Base-by-base conservation (phyloP, 2,329 filamentous ascomycete species). In the Talaromyces sp. region DNA sequence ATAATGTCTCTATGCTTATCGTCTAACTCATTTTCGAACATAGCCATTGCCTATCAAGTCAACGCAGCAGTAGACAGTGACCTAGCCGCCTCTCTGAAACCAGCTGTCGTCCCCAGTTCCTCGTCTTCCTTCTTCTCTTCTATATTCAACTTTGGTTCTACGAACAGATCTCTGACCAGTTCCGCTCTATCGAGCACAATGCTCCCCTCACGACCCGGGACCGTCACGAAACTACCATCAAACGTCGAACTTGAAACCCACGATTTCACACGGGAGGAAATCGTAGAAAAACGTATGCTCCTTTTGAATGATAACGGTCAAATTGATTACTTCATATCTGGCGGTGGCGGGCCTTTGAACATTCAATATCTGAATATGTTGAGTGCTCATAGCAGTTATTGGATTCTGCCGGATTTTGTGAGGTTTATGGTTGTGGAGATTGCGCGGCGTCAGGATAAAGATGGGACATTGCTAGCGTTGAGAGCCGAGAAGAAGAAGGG, bases 321-420 rank as follows among this genome's bases (percentile, higher is more conserved):
- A 74, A 87, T 99, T 40, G 94, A 99, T 71, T 99, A 85, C 73
- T 95, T 88, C 66, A 77, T 99, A 51, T 85, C 85, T 51, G 91
- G 90, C 7, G 89, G 91, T 0, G 88, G 89, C 1, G 94, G 94
- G 0, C 88, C 92, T 3, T 78, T 99, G 36, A 94, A 96, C 73
- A 91, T 97, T 22, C 92, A 97, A 74, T 99, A 99, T 70, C 75
- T 97, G 36, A 97, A 96, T 64, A 99, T 99, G 94, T 77, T 99
- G 56, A 89, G 91, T 58, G 94, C 94, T 8, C 94, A 99, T 73
- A 91, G 89, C 57, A 93, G 89, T 70, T 99, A 99, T 73, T 99
- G 94, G 94, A 82, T 85, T 2, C 86, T 89, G 66, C 83, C 80
- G 28, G 94, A 97, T 70, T 92, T 99, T 70, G 86, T 96, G n/a